Evolutionary conservation across 257 asterid species (phyloP), one percentile per base, ranked within the genome.

Genomic region (Nicotiana otophora): DNA sequence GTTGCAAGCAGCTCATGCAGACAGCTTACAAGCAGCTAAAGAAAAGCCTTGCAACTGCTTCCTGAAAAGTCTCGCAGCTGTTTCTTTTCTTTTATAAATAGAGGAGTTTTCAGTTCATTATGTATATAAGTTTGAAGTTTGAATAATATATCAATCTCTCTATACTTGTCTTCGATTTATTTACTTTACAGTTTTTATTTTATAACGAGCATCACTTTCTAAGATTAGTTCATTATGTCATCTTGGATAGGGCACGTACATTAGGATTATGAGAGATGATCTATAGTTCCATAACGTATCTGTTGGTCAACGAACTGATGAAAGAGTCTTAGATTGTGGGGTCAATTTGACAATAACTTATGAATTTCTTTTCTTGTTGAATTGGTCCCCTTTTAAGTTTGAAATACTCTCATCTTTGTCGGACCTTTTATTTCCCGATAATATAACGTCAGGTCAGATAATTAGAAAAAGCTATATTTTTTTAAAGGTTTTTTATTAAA

Each of bases 281-380:
- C 17, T 60, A 33, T 42, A 10, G 1, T 46, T 53, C 82, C 87
- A 54, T 7, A 54, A 7, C 42, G 84, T 34, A 31, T 75, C 75
- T 30, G 87, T 54, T 84, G 84, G 87, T 84, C 84, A 84, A 84
- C 87, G 82, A 74, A 63, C 64, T 34, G 74, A 81, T 61, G 82
- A 54, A 55, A 58, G 26, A 70, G n/a, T 70, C 78, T 42, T 10
- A 42, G 20, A 8, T 42, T 58, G 84, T 51, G 72, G 84, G 81
- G 28, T 48, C 86, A 16, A 51, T 63, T 28, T 48, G 58, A 48
- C 77, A 19, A 76, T 46, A 39, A 20, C 11, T 42, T 70, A 70
- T 70, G 1, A 20, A 5, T 63, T 62, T 53, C 30, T 46, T 30
- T n/a, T 10, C 26, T 78, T 84, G 62, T 61, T 75, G 34, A 69